Percentiles rank a stretch among this genome's conserved stretches.
Evolutionary conservation across 2,329 filamentous ascomycete species (phyloP).

Genomic region (Keithomyces neogunnii): DNA sequence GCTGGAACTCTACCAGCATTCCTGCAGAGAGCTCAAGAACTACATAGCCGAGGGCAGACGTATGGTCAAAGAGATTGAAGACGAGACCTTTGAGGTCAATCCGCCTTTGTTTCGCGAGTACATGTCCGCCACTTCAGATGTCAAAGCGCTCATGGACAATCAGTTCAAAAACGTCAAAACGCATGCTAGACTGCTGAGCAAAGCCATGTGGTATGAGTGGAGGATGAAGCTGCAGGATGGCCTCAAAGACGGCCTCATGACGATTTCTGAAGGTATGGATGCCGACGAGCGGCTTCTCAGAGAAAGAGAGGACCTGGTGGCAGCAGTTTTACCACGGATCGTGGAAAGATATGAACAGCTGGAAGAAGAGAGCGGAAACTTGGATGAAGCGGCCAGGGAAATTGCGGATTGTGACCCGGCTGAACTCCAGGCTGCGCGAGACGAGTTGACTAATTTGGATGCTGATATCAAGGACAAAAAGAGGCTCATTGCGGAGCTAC

Average conservation of each 20-base stretch:
- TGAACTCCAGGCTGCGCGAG: conserved; percentile 66
- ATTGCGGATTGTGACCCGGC: conserved; percentile 73
- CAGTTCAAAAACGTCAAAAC: conserved; percentile 98
- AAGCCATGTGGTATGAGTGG: conserved; percentile 98
- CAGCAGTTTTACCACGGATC: conserved; percentile 58
- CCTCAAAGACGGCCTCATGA: conserved; percentile 70
- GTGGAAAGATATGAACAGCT: conserved; percentile 53
- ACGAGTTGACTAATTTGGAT: conserved; percentile 56
- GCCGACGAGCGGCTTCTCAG: conserved; percentile 59
- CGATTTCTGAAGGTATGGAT: conserved; percentile 69
- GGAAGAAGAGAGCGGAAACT: conserved; percentile 52
- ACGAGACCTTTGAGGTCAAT: conserved; percentile 81
- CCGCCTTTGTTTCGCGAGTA: conserved; percentile 90
- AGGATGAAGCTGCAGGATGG: conserved; percentile 78
- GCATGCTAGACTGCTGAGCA: conserved; percentile 80
- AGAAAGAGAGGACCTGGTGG: conserved; percentile 61
- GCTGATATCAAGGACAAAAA: conserved; percentile 63
- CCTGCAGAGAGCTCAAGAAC: conserved; percentile 89
- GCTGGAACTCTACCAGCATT: conserved; percentile 91
- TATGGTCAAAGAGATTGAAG: conserved; percentile 85
- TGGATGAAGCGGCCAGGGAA: conserved; percentile 66
- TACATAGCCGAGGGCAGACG: conserved; percentile 91
- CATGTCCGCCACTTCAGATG: conserved; percentile 71
- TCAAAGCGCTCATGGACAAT: conserved; percentile 83
- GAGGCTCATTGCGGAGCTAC: conserved; percentile 56